Base-by-base conservation (phyloP, 2,329 filamentous ascomycete species). In the Periconia sp. region DNA sequence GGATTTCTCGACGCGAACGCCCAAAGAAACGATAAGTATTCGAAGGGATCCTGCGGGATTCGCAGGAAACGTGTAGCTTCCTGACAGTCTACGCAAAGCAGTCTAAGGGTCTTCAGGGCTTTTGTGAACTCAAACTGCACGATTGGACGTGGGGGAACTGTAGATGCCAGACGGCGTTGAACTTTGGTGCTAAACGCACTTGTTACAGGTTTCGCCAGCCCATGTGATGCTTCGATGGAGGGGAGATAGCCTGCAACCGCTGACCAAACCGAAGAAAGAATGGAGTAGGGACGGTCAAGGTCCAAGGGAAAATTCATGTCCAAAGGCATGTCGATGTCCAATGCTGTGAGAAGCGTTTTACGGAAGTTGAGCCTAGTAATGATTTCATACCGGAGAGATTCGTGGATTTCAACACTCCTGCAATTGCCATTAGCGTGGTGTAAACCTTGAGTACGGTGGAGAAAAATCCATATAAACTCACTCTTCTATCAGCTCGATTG, bases 171-270 rank as follows among this genome's bases (percentile, higher is more conserved):
- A 58, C 89, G 89, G n/a, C 92, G 84, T 69, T 99, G 94, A 37
- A 97, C 82, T 69, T 96, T 96, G 20, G 85, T 85, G 63, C 91
- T 97, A 71, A 97, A 97, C 0, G 92, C 86, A n/a, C 87, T 86
- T 0, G 86, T 82, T 0, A 95, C 85, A 0, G 84, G 73, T 47
- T 81, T 85, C 0, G 85, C 89, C 2, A 93, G 73, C 0, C 74
- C 62, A 50, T 87, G 82, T 1, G 88, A 86, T 27, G 80, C 78
- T 53, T 83, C 78, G 49, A 95, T 79, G 1, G 73, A 66, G 3
- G 80, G 75, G 47, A 92, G 74, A 19, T 50, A 70, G 53, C 56
- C 68, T 52, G 57, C 68, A 48, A 68, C 74, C 55, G 58, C 74
- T 47, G 59, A 73, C 74, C 63, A 82, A 47, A 62, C 54, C 13